phyloP scores from a whole-genome alignment of 2,329 filamentous ascomycete genomes.

The Malbranchea zuffiana region DNA sequence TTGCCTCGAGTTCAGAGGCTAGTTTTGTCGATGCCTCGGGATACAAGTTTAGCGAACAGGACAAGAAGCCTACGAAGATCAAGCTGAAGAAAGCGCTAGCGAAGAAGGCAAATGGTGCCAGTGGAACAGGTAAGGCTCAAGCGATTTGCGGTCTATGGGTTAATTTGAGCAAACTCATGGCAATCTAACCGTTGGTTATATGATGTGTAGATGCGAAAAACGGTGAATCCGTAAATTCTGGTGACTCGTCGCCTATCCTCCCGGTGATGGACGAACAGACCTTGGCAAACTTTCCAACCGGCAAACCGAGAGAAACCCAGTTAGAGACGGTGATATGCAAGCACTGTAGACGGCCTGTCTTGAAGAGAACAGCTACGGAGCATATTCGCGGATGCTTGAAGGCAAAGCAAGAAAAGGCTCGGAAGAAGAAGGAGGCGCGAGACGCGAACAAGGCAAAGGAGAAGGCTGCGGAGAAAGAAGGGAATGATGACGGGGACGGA shows the following conservation, averaged over 20 bases:
- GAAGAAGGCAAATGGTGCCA: conserved; percentile 18
- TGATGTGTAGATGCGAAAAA: conserved; percentile 15
- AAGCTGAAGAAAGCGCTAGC: conserved; percentile 32
- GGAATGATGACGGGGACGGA: conserved; percentile 32
- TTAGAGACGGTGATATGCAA: conserved; percentile 78
- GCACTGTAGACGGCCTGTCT: conserved; percentile 81
- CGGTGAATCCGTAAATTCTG: conserved; percentile 21
- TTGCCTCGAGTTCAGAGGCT: conserved; percentile 21
- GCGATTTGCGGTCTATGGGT: too few species aligned
- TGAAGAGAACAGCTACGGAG: conserved; percentile 60
- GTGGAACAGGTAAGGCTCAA: conserved; percentile 3
- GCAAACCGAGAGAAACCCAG: conserved; percentile 67
- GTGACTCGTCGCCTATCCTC: conserved; percentile 33
- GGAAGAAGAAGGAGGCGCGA: conserved; percentile 63
- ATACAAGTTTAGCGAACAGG: conserved; percentile 36
- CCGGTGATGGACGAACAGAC: conserved; percentile 60
- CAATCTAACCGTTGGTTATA: conserved; percentile 2
- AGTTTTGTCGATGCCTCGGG: conserved; percentile 37
- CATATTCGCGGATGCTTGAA: conserved; percentile 78
- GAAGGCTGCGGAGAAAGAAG: conserved; percentile 36
- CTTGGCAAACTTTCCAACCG: conserved; percentile 68
- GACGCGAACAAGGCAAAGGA: conserved; percentile 54
- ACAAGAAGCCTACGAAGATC: conserved; percentile 35
- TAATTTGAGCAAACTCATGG: too few species aligned
- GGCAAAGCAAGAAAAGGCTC: conserved; percentile 71